Evolutionary conservation across 768 basidiomycete genomes (phyloP), one percentile per base, ranked within the genome.

Genomic region (Hortiboletus campestris): DNA sequence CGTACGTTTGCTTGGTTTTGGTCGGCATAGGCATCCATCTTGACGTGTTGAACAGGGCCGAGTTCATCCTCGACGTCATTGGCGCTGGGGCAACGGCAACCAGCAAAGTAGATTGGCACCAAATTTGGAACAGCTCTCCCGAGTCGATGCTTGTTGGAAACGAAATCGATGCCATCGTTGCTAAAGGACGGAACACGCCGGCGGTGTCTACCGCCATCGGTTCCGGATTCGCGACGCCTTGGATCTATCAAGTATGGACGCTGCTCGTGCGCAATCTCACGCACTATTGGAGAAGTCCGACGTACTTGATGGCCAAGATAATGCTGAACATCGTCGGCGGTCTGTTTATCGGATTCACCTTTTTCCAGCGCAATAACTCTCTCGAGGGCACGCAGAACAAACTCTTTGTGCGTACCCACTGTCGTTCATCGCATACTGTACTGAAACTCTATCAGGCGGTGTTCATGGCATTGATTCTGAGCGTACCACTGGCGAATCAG

Each of bases 21-120:
- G 46, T 40, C 9, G 19, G 1, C 12, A 78, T 52, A 77, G 84
- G 14, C 77, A 81, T 40, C 8, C 5, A 2, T 22, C 3, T 59
- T 81, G 35, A 20, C 16, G 4, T 25, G 31, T 40, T 31, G 0
- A 38, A 28, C 43, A 84, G 83, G 39, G 83, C 83, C 29, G 83
- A 84, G 57, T 84, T 78, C 56, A 84, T 84, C 76, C 78, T 90
- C 19, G 84, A 86, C 28, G 86, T 83, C 43, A 89, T 89, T 53
- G 89, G 88, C 17, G 87, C 89, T 29, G 88, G 88, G 3, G 83
- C 83, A 2, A 84, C 85, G 2, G 81, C 84, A 1, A 74, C 77
- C 16, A 83, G 77, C 51, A 59, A 61, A 14, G 70, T 69, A 25
- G 78, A 89, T 55, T 91, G 89, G 88, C 76, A 80, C 46, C 70